Evolutionary conservation across 805 yeast genomes (phyloP).

Genomic region (Candida germanica): DNA sequence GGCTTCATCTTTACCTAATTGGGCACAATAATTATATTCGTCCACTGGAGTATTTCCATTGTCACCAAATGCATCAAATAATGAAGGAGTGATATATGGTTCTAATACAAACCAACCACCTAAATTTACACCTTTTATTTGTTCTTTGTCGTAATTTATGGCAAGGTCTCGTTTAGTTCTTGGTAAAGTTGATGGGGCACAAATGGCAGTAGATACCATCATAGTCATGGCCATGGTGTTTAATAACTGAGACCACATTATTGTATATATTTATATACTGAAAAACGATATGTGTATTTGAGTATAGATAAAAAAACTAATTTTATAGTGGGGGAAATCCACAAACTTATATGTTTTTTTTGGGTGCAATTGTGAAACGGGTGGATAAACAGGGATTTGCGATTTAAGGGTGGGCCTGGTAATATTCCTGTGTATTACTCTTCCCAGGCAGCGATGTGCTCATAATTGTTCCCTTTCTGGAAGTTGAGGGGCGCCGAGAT

Average conservation of each 20-base stretch:
- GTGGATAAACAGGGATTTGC: too few relatives aligned
- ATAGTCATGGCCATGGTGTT: background rate
- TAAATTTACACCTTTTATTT: slow-evolving; percentile 66
- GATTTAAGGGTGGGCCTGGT: too few relatives aligned
- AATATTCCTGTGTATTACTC: background rate
- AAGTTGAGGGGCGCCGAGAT: too few relatives aligned
- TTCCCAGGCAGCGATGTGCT: background rate
- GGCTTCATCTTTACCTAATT: slow-evolving; percentile 62
- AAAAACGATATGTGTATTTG: too few relatives aligned
- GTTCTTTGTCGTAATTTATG: slow-evolving; percentile 34
- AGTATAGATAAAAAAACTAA: too few relatives aligned
- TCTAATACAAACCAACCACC: slow-evolving; percentile 93
- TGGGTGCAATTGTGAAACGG: background rate
- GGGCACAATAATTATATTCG: slow-evolving; percentile 67
- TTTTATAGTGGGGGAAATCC: too few relatives aligned
- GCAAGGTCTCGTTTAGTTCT: slow-evolving; percentile 8
- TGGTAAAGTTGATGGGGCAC: background rate
- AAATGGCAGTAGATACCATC: background rate
- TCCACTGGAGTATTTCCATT: slow-evolving; percentile 62
- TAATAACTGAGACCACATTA: background rate
- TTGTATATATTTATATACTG: too few relatives aligned
- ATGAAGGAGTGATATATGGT: slow-evolving; percentile 80
- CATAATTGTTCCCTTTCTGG: background rate
- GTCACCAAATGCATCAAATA: slow-evolving; percentile 50
- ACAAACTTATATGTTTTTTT: background rate